phyloP scores from a whole-genome alignment of 2,329 filamentous ascomycete genomes.

The Arthrocladium fulminans region DNA sequence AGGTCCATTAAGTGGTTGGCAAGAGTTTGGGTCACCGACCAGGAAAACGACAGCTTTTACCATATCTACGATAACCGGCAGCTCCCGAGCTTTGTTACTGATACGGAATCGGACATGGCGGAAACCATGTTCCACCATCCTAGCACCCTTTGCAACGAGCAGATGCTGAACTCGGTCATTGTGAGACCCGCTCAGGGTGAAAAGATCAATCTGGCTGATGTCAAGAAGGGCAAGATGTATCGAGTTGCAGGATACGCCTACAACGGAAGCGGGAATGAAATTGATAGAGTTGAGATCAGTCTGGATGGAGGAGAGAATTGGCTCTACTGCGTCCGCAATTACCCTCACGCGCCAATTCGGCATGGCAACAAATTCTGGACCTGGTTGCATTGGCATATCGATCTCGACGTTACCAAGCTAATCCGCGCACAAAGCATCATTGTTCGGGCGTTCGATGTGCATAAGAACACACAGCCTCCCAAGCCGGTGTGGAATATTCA shows the following conservation, averaged over 20 bases:
- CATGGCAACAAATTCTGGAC: conserved; percentile 49
- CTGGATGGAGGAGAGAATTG: conserved; percentile 41
- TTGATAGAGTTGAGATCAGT: conserved; percentile 42
- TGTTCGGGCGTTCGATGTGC: conserved; percentile 42
- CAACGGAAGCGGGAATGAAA: conserved; percentile 42
- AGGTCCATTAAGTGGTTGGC: conserved; percentile 25
- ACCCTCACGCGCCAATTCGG: conserved; percentile 41
- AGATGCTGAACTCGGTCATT: conserved; percentile 23
- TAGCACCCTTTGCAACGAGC: not conserved
- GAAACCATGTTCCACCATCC: not conserved
- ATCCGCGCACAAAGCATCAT: conserved; percentile 35
- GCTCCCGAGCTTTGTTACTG: not conserved
- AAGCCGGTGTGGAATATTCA: conserved; percentile 41
- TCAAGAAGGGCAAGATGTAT: conserved; percentile 34
- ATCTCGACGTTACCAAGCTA: conserved; percentile 39
- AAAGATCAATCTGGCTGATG: conserved; percentile 32
- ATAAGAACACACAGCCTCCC: conserved; percentile 44
- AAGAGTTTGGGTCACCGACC: not conserved
- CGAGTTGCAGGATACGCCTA: conserved; percentile 42
- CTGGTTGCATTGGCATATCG: conserved; percentile 46
- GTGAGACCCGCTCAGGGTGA: conserved; percentile 40
- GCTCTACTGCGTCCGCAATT: conserved; percentile 41
- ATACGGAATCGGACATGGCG: not conserved
- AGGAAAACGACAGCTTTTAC: not conserved
- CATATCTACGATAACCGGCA: not conserved